phyloP scores from a whole-genome alignment of 2,329 filamentous ascomycete genomes.

The Microcera coccophila region DNA sequence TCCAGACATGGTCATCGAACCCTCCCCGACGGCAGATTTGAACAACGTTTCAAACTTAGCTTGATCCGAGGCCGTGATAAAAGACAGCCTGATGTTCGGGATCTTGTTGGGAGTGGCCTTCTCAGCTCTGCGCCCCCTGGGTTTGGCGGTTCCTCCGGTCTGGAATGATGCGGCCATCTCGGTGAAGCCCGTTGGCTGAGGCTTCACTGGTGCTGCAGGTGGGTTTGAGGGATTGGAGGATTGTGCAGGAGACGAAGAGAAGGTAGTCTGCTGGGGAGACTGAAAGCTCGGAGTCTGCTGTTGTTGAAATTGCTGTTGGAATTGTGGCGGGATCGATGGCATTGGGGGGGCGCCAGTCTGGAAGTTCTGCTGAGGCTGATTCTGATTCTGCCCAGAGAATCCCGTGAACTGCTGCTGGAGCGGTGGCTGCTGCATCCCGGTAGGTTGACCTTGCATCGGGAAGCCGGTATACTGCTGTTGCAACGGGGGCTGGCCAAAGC shows the following conservation, averaged over 20 bases:
- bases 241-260: constrained; percentile 49
- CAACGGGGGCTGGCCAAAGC: constrained; percentile 50
- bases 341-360: constrained; percentile 57
- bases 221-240: constrained; percentile 46
- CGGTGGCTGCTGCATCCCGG: constrained; percentile 54
- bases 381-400: constrained; percentile 46
- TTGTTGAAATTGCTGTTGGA: constrained; percentile 55
- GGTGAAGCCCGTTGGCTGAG: constrained; percentile 62
- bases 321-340: constrained; percentile 58
- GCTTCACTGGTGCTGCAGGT: constrained; percentile 58
- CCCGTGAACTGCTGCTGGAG: constrained; percentile 67
- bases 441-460: constrained; percentile 45
- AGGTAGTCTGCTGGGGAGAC: constrained; percentile 43
- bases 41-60: constrained; percentile 97
- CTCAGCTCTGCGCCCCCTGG: constrained; percentile 44
- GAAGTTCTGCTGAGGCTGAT: constrained; percentile 56
- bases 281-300: constrained; percentile 41
- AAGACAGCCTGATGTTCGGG: constrained; percentile 88
- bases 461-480: constrained; percentile 61
- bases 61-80: constrained; percentile 93
- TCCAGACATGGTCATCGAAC: constrained; percentile 80
- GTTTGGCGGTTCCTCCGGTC: constrained; percentile 43
- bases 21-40: constrained; percentile 86
- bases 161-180: constrained; percentile 67
- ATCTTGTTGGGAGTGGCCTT: constrained; percentile 66